Evolutionary conservation across 257 asterid genomes (phyloP), one percentile per base, ranked within the genome.

Genomic region (Nicotiana tabacum): DNA sequence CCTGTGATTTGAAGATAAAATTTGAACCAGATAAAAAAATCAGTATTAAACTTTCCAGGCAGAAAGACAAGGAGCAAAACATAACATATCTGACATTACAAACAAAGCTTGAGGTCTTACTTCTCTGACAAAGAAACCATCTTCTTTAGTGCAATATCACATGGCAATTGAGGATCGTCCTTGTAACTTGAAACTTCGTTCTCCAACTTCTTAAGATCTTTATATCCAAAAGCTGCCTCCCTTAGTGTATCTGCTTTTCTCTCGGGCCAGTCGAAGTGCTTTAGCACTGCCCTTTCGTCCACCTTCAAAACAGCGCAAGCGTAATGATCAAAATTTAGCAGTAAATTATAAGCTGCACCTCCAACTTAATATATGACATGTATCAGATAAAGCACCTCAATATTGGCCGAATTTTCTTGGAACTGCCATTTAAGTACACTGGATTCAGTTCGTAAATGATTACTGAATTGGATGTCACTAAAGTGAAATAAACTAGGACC

Each of bases 261-360:
- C 89, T 95, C 98, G 61, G 98, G 98, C 98, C 98, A 95, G 46
- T 93, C 95, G 35, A 95, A 95, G 91, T 95, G 98, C 91, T 93
- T 95, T 85, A 95, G 85, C 77, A 95, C 98, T 76, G 98, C 98
- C 88, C 98, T 90, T 81, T 95, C 98, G 21, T 95, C 98, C 87
- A 93, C 98, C 98, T 95, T 80, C 80, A 80, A 57, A 81, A 66
- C 80, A 81, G 65, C 29, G 30, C 66, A 80, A 81, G 66, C 80
- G 64, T 27, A 66, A 77, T 80, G 27, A 58, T 74, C 37, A 65
- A 80, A 62, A 39, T 43, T 80, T 62, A 80, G 1, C 60, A 62
- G 83, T 80, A 16, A 29, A 46, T 81, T 0, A 5, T 53, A 27
- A 53, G 46, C 11, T 65, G 72, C 29, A 29, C 16, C 77, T 24